A percentile compares a stretch with the other conserved stretches of the same genome.
phyloP scores from a whole-genome alignment of 108 stramenopile genomes.

The Skeletonema costatum region DNA sequence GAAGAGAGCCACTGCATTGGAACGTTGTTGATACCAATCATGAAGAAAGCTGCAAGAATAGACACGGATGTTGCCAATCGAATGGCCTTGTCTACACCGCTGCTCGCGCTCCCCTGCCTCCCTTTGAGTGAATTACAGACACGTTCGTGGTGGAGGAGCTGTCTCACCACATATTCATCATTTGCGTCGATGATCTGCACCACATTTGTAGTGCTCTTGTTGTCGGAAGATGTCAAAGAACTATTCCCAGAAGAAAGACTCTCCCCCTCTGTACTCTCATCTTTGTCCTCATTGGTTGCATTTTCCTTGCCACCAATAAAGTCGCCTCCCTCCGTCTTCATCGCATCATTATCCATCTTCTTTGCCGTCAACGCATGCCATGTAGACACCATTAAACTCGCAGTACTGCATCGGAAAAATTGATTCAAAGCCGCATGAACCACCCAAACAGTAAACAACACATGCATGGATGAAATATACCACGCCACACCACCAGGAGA shows the following conservation, averaged over 20 bases:
- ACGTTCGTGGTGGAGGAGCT: conserved; percentile 34
- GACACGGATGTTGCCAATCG: conserved; percentile 41
- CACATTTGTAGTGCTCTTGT: neutral
- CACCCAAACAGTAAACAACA: conserved; percentile 49
- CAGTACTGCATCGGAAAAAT: conserved; percentile 56
- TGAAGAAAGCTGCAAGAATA: conserved; percentile 39
- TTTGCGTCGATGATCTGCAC: neutral
- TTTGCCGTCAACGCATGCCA: conserved; percentile 44
- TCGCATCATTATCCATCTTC: neutral
- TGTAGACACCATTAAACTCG: conserved; percentile 45
- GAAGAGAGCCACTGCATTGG: conserved; percentile 34
- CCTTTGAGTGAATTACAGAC: conserved; percentile 25
- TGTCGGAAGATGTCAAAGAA: neutral
- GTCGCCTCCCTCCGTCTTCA: too few relatives aligned
- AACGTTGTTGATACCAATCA: conserved; percentile 45
- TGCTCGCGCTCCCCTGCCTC: conserved; percentile 32
- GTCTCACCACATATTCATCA: conserved; percentile 43
- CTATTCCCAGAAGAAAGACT: conserved; percentile 11
- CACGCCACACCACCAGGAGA: neutral
- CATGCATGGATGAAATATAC: conserved; percentile 20
- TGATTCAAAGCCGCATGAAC: conserved; percentile 62
- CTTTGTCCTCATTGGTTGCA: neutral
- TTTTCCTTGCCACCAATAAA: neutral
- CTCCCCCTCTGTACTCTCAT: neutral
- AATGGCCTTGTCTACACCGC: conserved; percentile 43